phyloP scores from a whole-genome alignment of 495 filamentous ascomycete genomes.

The Podospora anserina region DNA sequence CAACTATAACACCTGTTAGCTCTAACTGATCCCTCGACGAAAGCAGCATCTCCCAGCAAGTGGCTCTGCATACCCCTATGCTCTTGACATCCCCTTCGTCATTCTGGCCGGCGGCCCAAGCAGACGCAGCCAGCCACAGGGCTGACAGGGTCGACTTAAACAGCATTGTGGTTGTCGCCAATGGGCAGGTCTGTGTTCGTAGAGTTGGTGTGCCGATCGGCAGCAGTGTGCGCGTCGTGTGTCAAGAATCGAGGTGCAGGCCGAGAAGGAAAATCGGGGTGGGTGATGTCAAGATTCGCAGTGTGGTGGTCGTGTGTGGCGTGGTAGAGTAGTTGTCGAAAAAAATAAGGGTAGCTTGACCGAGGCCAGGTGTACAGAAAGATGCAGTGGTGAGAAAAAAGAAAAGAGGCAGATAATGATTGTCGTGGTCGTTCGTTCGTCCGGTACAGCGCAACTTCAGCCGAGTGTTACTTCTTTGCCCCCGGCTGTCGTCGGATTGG shows the following conservation, averaged over 20 bases:
- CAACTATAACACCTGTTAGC: constrained; percentile 48
- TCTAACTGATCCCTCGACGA: not conserved
- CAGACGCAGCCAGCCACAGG: constrained; percentile 54
- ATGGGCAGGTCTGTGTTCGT: not conserved
- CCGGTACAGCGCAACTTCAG: constrained; percentile 13
- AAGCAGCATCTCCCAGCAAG: not conserved
- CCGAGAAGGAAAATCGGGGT: constrained; percentile 1
- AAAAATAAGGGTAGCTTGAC: not conserved
- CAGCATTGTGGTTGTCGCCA: constrained; percentile 39
- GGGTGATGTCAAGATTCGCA: not conserved
- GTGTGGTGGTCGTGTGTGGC: not conserved
- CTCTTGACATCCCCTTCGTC: constrained; percentile 53
- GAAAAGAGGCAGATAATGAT: constrained; percentile 17
- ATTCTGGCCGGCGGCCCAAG: constrained; percentile 39
- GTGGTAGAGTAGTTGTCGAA: not conserved
- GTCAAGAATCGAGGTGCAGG: not conserved
- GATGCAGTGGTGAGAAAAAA: constrained; percentile 10
- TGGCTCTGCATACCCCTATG: constrained; percentile 45
- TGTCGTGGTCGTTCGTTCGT: constrained; percentile 14
- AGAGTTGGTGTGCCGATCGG: constrained; percentile 1
- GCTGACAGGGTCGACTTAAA: constrained; percentile 48
- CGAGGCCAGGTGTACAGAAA: constrained; percentile 12
- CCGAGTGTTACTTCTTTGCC: constrained; percentile 7
- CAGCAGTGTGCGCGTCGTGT: not conserved
- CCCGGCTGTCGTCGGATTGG: constrained; percentile 4